Percentiles rank a stretch among this genome's conserved stretches.
Evolutionary conservation across 1,284 basidiomycete genomes (phyloP).

Genomic region (Trichosporon coremiiforme): DNA sequence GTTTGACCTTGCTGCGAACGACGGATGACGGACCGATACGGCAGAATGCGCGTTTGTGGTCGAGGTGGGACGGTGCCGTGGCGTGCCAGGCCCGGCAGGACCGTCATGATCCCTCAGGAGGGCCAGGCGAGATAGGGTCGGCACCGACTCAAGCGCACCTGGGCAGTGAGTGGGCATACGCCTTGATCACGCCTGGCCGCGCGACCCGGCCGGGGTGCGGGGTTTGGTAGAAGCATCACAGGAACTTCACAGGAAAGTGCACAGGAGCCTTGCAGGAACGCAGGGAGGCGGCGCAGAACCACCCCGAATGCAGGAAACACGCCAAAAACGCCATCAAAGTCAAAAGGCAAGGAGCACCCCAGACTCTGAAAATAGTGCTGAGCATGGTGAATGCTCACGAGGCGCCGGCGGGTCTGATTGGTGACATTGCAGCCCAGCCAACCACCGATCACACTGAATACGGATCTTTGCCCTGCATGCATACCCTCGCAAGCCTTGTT

Average conservation of each 20-base stretch:
- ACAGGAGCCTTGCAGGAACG: not conserved
- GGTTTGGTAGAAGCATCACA: not conserved
- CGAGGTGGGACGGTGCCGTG: not conserved
- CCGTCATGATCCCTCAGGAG: constrained; percentile 10
- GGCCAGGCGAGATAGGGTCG: not conserved
- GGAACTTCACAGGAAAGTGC: not conserved
- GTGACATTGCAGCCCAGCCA: constrained; percentile 1
- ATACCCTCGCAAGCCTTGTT: constrained; percentile 6
- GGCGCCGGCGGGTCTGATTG: not conserved
- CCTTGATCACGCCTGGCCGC: not conserved
- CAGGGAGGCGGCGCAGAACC: constrained; percentile 3
- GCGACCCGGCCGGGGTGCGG: not conserved
- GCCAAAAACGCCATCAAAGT: constrained; percentile 8
- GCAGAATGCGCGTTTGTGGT: not conserved
- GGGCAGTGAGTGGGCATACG: not conserved
- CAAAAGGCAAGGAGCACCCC: not conserved
- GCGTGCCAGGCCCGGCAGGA: not conserved
- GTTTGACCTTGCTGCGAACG: not conserved
- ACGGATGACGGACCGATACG: not conserved
- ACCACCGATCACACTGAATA: constrained; percentile 13
- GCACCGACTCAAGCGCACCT: not conserved
- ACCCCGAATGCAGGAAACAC: constrained; percentile 9
- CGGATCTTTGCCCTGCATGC: constrained; percentile 9
- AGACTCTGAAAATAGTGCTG: constrained; percentile 12
- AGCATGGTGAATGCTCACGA: not conserved